Conservation (phyloP, 129 eudicot species). For the Apium graveolens region DNA sequence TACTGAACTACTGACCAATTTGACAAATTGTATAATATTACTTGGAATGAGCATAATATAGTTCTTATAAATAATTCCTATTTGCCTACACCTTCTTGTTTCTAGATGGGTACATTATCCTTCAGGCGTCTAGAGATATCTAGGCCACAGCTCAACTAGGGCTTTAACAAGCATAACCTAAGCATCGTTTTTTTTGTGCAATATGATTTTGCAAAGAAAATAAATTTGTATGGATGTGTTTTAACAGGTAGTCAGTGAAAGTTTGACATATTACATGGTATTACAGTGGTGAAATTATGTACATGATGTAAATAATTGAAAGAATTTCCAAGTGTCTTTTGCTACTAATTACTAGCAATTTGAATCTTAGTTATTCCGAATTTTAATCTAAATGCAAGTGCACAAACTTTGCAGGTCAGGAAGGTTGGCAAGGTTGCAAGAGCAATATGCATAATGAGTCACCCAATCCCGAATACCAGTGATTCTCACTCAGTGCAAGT, state of each 20-base stretch:
- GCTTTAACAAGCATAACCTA: neutral
- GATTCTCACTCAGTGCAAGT: slow-evolving; percentile 92
- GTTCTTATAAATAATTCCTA: neutral
- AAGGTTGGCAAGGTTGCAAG: slow-evolving; percentile 95
- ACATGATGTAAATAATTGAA: neutral
- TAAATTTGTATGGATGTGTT: neutral
- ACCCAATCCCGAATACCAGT: slow-evolving; percentile 86
- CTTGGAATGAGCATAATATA: neutral
- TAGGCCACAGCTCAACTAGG: neutral
- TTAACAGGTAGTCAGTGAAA: neutral
- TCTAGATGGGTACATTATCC: neutral
- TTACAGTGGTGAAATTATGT: neutral
- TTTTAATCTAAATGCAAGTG: neutral
- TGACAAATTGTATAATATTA: neutral
- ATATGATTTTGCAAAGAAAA: neutral
- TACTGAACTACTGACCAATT: neutral
- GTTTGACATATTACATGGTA: neutral
- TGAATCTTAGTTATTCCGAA: neutral
- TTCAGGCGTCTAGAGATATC: neutral
- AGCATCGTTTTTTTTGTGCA: neutral
- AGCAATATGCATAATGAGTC: slow-evolving; percentile 97
- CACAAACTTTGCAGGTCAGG: slow-evolving; percentile 48
- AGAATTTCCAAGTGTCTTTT: neutral
- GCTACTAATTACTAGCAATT: neutral
- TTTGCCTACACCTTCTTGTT: neutral